These are phyloP conservation scores for Boletus huronensis DNA, from an alignment of 768 basidiomycete species.

Conservation along the genomic window DNA sequence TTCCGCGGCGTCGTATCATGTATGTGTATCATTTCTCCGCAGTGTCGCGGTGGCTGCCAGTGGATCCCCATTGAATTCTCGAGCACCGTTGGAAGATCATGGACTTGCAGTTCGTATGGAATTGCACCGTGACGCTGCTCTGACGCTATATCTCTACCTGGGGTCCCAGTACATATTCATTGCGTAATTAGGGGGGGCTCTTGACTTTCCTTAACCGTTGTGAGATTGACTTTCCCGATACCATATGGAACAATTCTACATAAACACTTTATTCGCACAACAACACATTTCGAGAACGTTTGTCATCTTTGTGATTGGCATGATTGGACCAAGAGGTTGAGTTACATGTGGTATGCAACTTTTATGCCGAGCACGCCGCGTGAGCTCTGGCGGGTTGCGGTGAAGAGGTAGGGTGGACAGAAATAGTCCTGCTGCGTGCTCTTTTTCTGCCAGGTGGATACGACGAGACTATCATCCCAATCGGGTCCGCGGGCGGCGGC, in stretches of 20 bases:
- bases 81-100: background rate
- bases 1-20: no score
- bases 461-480: background rate
- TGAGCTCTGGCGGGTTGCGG: background rate
- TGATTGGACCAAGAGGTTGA: background rate
- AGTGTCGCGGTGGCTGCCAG: no score
- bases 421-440: background rate
- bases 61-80: no score
- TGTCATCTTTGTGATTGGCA: background rate
- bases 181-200: background rate
- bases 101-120: background rate
- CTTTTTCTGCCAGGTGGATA: background rate
- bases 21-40: background rate
- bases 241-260: background rate
- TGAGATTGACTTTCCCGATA: conserved; percentile 1
- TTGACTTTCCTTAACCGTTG: background rate
- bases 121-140: background rate
- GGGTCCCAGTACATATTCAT: background rate
- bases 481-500: background rate
- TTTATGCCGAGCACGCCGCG: background rate
- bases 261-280: background rate
- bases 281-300: background rate
- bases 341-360: no score
- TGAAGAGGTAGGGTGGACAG: background rate
- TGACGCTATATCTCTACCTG: background rate